These are phyloP conservation scores for Coriaria nepalensis DNA, from an alignment of 306 rosid genomes.

Conservation along the genomic window DNA sequence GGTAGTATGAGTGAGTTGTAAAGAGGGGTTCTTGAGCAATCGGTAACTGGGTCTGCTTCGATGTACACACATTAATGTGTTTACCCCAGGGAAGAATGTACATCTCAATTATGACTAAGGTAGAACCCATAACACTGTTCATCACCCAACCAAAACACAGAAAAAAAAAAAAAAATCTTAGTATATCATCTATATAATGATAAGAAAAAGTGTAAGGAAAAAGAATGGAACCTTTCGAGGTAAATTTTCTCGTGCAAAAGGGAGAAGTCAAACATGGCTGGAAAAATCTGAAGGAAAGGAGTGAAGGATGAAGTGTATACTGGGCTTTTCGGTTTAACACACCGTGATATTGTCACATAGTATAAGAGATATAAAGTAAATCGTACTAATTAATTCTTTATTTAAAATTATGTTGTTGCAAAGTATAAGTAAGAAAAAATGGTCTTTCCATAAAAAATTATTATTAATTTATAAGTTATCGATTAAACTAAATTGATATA, in stretches of 20 bases:
- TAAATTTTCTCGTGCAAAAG: conserved; percentile 60
- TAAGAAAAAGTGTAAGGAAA: not conserved
- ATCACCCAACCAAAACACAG: not conserved
- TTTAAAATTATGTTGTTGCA: no score
- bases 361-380: no score
- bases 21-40: no score
- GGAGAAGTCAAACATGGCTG: conserved; percentile 48
- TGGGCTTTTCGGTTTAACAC: conserved; percentile 72
- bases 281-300: conserved; percentile 57
- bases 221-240: conserved; percentile 56
- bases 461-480: no score
- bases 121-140: conserved; percentile 61
- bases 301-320: conserved; percentile 74
- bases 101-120: conserved; percentile 61
- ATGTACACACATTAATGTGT: conserved; percentile 22
- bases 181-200: not conserved
- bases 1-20: no score
- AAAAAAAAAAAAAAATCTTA: not conserved
- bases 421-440: no score
- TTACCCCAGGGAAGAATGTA: conserved; percentile 79
- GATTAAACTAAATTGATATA: no score
- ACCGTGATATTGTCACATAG: conserved; percentile 94
- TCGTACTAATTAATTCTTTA: no score
- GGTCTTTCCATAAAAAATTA: no score
- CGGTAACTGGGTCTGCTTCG: conserved; percentile 27